Percentiles rank a stretch among this genome's conserved stretches.
Evolutionary conservation across 1,284 basidiomycete species (phyloP).

Genomic region (Microbotryomycetes sp.): DNA sequence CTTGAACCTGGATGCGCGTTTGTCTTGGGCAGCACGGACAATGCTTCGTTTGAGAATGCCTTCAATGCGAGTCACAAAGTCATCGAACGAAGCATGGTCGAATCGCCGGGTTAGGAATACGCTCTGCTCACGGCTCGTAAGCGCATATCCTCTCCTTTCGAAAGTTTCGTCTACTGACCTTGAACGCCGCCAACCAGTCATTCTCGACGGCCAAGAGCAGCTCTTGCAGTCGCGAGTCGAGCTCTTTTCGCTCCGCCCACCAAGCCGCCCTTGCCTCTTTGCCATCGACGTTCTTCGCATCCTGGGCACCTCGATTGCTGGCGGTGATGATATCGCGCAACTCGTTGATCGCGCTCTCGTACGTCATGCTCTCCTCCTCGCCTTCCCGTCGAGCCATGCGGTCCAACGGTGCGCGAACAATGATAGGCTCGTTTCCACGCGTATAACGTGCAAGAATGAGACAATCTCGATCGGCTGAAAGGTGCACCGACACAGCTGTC

Average conservation of each 20-base stretch:
- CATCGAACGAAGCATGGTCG: constrained; percentile 36
- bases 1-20: constrained; percentile 50
- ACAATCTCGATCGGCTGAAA: constrained; percentile 72
- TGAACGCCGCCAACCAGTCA: constrained; percentile 96
- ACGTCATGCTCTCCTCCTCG: constrained; percentile 63
- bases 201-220: constrained; percentile 82
- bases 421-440: constrained; percentile 55
- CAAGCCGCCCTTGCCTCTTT: constrained; percentile 49
- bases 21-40: constrained; percentile 52
- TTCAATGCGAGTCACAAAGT: constrained; percentile 59
- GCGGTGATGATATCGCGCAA: constrained; percentile 66
- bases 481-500: constrained; percentile 75
- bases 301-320: constrained; percentile 68
- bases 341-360: constrained; percentile 65
- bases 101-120: constrained; percentile 48
- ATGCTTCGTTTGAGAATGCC: constrained; percentile 61
- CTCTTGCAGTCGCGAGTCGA: constrained; percentile 69
- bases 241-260: constrained; percentile 71
- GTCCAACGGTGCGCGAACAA: constrained; percentile 80
- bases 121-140: no score
- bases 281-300: constrained; percentile 63
- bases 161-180: constrained; percentile 52
- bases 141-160: no score
- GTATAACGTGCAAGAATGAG: constrained; percentile 78
- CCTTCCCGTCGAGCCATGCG: constrained; percentile 68